Base-by-base conservation (phyloP, 2,329 filamentous ascomycete genomes). In the Lasiodiplodia hormozganensis region DNA sequence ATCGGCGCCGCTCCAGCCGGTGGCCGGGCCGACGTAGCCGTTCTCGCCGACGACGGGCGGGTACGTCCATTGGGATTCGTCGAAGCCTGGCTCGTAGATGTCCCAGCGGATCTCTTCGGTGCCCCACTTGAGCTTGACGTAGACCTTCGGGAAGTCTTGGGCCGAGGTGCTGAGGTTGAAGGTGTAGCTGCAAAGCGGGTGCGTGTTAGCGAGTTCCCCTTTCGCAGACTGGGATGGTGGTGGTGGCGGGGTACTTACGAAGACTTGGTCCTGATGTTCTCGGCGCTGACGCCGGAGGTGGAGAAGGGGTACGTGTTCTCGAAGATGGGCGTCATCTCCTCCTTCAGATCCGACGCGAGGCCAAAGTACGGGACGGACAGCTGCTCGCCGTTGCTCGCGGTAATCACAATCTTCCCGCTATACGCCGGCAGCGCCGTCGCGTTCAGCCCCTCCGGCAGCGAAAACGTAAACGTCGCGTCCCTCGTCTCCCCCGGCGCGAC, bases 321-420 rank as follows among this genome's bases (percentile, higher is more conserved):
- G 34, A 60, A 60, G 23, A 60, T 47, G 4, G 57, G 57, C 4
- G 57, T 60, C 57, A 60, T 18, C 57, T 60, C 57, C 34, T 47
- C 7, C 14, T 71, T 69, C 68, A 74, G 67, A 66, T 62, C 70
- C 58, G 71, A 68, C 18, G 72, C 75, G n/a, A 76, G 72, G 12
- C 77, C 77, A 31, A 76, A 71, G 69, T 79, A 79, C 6, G 77
- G 76, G 10, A 78, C 69, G 23, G 74, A 75, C 38, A 77, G 71
- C 4, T 71, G 73, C 43, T 74, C 73, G 28, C 51, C 66, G 57
- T 65, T 72, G 18, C 71, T 73, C 2, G 71, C 73, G 18, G 74
- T 74, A 25, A 76, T 31, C 3, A 73, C 71, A 65, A 78, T 73
- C 65, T 76, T 78, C 14, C 77, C 76, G 65, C 75, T 74, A 70